phyloP scores from a whole-genome alignment of 169 alveolate species.

The Besnoitia besnoiti region DNA sequence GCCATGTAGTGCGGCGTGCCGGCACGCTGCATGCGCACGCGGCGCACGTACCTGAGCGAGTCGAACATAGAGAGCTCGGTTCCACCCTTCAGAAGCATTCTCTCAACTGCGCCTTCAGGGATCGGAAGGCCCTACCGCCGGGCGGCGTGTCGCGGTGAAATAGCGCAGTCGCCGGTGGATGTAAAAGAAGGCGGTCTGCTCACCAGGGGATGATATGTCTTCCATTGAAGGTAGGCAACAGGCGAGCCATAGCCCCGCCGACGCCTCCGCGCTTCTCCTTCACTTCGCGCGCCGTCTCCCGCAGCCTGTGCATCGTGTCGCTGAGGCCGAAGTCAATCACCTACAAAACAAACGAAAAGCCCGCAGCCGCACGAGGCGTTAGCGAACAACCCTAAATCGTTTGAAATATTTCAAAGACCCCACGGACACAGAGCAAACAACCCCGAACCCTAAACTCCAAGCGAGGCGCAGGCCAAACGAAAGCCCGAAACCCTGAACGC shows the following conservation, averaged over 20 bases:
- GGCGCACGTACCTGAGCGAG: conserved; percentile 25
- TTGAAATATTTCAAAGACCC: too few relatives aligned
- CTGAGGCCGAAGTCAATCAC: conserved; percentile 84
- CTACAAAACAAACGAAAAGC: conserved; percentile 67
- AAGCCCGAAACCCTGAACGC: too few relatives aligned
- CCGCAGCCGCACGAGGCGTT: too few relatives aligned
- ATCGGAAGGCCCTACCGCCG: not conserved
- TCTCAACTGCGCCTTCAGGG: not conserved
- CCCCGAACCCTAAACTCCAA: too few relatives aligned
- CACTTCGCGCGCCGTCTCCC: conserved; percentile 56
- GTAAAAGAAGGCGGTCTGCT: too few relatives aligned
- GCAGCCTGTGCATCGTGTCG: conserved; percentile 40
- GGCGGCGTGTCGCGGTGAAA: too few relatives aligned
- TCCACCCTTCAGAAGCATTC: not conserved
- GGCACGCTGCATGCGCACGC: conserved; percentile 63
- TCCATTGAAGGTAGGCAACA: conserved; percentile 53
- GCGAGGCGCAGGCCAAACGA: too few relatives aligned
- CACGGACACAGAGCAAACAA: too few relatives aligned
- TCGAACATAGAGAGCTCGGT: not conserved
- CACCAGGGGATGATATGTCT: conserved; percentile 53
- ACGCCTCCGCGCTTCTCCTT: conserved; percentile 53
- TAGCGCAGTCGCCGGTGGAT: too few relatives aligned
- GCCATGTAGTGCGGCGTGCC: conserved; percentile 87
- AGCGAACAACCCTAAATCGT: too few relatives aligned
- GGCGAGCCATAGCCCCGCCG: conserved; percentile 37